Conservation (phyloP, 2,329 filamentous ascomycete species). For the Capronia coronata region DNA sequence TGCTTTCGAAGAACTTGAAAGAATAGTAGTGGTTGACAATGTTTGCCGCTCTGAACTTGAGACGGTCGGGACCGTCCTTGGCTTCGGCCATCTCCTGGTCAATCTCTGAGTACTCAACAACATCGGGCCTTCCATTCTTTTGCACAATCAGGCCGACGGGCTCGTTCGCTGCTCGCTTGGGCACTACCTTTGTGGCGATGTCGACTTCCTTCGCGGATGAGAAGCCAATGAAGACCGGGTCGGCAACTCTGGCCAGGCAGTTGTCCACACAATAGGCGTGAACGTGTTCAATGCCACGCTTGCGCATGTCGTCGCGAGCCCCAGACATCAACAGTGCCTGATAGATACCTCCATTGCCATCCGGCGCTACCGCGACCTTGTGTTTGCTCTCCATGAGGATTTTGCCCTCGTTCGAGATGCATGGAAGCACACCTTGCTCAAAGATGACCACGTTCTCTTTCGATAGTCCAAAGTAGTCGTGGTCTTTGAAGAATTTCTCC, state of each 20-base stretch:
- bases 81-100: constrained; percentile 82
- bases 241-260: constrained; percentile 97
- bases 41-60: constrained; percentile 96
- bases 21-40: constrained; percentile 99
- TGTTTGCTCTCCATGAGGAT: constrained; percentile 87
- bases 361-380: constrained; percentile 87
- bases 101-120: constrained; percentile 98
- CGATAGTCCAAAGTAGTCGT: constrained; percentile 84
- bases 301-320: constrained; percentile 79
- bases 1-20: constrained; percentile 82
- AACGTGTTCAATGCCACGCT: constrained; percentile 85
- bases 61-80: constrained; percentile 70
- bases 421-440: constrained; percentile 93
- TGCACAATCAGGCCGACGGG: constrained; percentile 88
- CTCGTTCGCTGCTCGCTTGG: constrained; percentile 94
- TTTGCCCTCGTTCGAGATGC: constrained; percentile 96
- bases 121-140: constrained; percentile 93
- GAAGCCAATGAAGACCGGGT: constrained; percentile 93
- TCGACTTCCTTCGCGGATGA: constrained; percentile 80
- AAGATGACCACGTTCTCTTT: constrained; percentile 86
- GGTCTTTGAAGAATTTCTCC: constrained; percentile 84
- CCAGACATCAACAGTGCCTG: constrained; percentile 75
- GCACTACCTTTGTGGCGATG: constrained; percentile 98
- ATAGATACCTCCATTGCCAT: constrained; percentile 96
- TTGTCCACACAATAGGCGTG: constrained; percentile 99